phyloP scores from a whole-genome alignment of 1,284 basidiomycete genomes.

The Melampsora larici-populina region DNA sequence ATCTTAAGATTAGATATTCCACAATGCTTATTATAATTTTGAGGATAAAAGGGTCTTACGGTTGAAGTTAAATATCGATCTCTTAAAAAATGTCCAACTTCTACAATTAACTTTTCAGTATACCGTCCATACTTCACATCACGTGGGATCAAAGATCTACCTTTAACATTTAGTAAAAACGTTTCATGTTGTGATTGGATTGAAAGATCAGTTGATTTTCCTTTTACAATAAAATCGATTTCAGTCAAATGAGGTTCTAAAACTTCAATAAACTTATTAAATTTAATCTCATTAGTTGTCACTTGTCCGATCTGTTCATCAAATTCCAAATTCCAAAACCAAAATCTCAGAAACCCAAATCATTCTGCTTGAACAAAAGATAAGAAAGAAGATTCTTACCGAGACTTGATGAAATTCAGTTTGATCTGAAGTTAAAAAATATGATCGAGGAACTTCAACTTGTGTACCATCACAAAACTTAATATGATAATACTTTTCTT shows the following conservation, averaged over 20 bases:
- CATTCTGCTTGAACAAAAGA: neutral
- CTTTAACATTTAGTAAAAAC: conserved; percentile 8
- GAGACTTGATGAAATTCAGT: conserved; percentile 36
- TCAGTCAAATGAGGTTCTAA: conserved; percentile 18
- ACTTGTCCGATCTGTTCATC: conserved; percentile 13
- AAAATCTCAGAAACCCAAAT: neutral
- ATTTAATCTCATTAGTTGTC: conserved; percentile 10
- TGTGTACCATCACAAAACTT: conserved; percentile 30
- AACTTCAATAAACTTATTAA: conserved; percentile 11
- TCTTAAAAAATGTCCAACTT: conserved; percentile 28
- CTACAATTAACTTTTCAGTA: conserved; percentile 15
- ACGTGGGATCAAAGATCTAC: conserved; percentile 9
- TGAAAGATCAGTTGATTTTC: conserved; percentile 16
- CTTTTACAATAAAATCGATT: conserved; percentile 31
- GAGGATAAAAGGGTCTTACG: neutral
- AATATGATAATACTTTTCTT: conserved; percentile 26
- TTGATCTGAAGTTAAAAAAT: conserved; percentile 39
- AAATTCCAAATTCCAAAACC: neutral
- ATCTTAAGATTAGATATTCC: neutral
- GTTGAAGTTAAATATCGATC: conserved; percentile 18
- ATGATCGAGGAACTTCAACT: conserved; percentile 10
- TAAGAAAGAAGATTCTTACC: conserved; percentile 1
- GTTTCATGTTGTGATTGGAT: conserved; percentile 14
- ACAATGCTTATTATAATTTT: neutral
- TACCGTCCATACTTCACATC: conserved; percentile 38